Evolutionary conservation across 768 basidiomycete species (phyloP), one percentile per base, ranked within the genome.

Genomic region (Tricholoma matsutake): DNA sequence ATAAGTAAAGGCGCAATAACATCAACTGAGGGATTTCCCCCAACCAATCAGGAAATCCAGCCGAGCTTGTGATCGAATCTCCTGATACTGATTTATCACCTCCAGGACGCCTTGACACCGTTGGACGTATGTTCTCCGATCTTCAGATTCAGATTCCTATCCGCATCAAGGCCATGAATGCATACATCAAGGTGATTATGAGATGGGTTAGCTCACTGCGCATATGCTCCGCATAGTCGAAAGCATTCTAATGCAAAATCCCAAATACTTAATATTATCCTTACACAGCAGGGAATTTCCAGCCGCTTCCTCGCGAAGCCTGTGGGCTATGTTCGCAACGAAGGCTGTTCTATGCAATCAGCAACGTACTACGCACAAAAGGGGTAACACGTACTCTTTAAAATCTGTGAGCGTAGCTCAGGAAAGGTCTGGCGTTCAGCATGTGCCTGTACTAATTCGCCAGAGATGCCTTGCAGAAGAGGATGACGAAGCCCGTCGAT

Each of bases 181-280:
- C 28, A 53, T 5, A 10, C 18, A 53, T 53, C 51, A 32, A 32
- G 25, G 16, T 32, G 9, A 32, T 4, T n/a, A n/a, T 4, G 10
- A 18, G 6, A 6, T 11, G 29, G 8, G 4, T 52, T 47, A 9
- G 16, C 51, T 53, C 51, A 53, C 51, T n/a, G 29, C 4, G 18
- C 31, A 53, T 53, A 32, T 32, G 31, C 51, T 75, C 20, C 81
- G 73, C 83, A 89, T 84, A 1, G 79, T 71, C 20, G 81, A 78
- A 29, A 87, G 73, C 72, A 86, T 78, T 35, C 65, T 73, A 5
- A 79, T 73, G 52, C 80, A 72, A 54, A 78, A 73, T 4, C 78
- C 77, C 14, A 79, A 65, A 47, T 78, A 81, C 18, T 60, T 66
- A 58, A 79, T 70, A 65, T 79, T 77, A 61, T 75, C 70, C 29